Evolutionary conservation across 352 stramenopile genomes (phyloP), one percentile per base, ranked within the genome.

Genomic region (Phytophthora citrophthora): DNA sequence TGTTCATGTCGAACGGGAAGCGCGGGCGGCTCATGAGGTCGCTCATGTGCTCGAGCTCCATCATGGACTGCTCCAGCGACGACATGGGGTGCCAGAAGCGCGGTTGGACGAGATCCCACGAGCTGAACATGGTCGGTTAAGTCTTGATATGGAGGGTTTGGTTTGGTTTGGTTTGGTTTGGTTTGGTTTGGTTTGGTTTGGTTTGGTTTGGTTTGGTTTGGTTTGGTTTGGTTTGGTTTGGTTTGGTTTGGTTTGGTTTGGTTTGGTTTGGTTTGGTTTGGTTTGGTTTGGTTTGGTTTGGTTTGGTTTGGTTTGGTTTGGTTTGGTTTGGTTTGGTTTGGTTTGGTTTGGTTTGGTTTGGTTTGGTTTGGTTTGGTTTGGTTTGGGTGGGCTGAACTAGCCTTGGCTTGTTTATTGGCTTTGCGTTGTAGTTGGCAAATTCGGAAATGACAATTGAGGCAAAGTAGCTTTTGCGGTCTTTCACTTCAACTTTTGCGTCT

Each of bases 1-100:
- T 34, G 1, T 41, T 23, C 46, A 54, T 47, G n/a, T 47, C 56
- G 16, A 72, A 68, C 24, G 56, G 52, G 20, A 64, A 62, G 27
- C n/a, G 50, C 23, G 67, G 44, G 23, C 49, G 54, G 29, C 54
- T 64, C 53, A 72, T 70, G 15, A 40, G 24, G 50, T 77, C 61
- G n/a, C 50, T 64, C 73, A 88, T 70, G 2, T 77, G 51, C 40
- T 86, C 73, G 34, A 77, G 46, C 31, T 81, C 74, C 61, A 81
- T 74, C 64, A 85, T 74, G 45, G 77, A 81, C 58, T 83, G 77
- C 62, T 89, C 74, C 40, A 87, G 63, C 24, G 78, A 76, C 16
- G 76, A 77, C 74, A 86, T 81, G 29, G 78, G 74, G 59, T 88
- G 70, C 78, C 81, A 90, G 45, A 76, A 72, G 61, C 65, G 71